Evolutionary conservation across 1,284 basidiomycete genomes (phyloP).

Genomic region (Pascua guehoae): DNA sequence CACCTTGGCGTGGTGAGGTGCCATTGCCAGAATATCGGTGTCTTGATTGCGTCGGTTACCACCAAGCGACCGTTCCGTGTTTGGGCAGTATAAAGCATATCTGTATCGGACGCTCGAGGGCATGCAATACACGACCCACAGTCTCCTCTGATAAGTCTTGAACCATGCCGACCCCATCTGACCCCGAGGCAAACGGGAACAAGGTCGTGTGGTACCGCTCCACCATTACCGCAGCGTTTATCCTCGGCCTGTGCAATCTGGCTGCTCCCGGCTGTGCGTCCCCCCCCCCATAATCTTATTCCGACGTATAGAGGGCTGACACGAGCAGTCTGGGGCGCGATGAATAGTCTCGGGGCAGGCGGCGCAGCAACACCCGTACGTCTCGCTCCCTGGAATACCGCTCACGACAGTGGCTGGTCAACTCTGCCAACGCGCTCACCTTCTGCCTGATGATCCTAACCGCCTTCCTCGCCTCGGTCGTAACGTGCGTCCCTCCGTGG

Average conservation of each 20-base stretch:
- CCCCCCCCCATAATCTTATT: no score
- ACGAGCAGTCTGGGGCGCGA: slow-evolving; percentile 43
- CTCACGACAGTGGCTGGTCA: slow-evolving; percentile 24
- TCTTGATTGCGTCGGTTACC: no score
- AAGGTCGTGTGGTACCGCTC: slow-evolving; percentile 5
- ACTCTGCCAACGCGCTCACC: slow-evolving; percentile 42
- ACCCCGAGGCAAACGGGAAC: background rate
- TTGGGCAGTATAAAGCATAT: no score
- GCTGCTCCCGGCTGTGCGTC: slow-evolving; percentile 13
- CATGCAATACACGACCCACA: background rate
- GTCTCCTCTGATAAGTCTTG: no score
- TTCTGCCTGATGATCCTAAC: slow-evolving; percentile 34
- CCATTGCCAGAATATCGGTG: no score
- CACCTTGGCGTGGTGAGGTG: no score
- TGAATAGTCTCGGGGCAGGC: slow-evolving; percentile 41
- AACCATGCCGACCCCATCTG: no score
- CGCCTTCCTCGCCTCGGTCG: slow-evolving; percentile 2
- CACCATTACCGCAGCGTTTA: slow-evolving; percentile 3
- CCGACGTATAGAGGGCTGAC: background rate
- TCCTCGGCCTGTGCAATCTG: slow-evolving; percentile 24
- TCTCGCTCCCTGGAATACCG: no score
- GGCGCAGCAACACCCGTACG: slow-evolving; percentile 25
- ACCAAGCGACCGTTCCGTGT: no score
- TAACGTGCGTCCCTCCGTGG: no score
- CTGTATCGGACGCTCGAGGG: no score